These are phyloP conservation scores for Xanthoconium separans DNA, from an alignment of 1,284 basidiomycete genomes.

Conservation along the genomic window DNA sequence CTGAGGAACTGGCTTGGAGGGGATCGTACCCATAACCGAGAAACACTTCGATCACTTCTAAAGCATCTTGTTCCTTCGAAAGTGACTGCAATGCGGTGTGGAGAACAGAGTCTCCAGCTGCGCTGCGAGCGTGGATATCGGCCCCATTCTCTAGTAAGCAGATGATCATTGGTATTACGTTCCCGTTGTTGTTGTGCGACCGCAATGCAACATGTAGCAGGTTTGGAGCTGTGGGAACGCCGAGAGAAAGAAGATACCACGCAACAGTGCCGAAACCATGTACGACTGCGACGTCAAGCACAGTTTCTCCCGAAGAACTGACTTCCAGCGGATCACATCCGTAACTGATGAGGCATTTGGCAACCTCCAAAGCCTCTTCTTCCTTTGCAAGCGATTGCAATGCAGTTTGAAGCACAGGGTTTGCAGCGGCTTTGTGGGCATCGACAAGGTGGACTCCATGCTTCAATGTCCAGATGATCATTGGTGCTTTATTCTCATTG, in stretches of 20 bases:
- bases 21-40: neutral
- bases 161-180: too few relatives aligned
- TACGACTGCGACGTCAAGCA: neutral
- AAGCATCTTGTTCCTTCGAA: neutral
- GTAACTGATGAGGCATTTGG: neutral
- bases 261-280: neutral
- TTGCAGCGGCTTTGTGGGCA: too few relatives aligned
- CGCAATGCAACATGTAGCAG: neutral
- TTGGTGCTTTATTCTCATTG: too few relatives aligned
- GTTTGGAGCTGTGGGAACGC: neutral
- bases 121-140: neutral
- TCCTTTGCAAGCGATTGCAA: neutral
- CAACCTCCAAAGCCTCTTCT: neutral
- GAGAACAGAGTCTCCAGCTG: neutral
- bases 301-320: neutral
- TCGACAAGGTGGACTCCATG: too few relatives aligned
- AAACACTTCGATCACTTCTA: neutral
- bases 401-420: neutral
- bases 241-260: neutral
- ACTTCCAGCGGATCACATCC: neutral
- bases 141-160: neutral
- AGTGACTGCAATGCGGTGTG: neutral
- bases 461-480: too few relatives aligned
- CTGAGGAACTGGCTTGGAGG: neutral
- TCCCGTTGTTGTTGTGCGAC: neutral